These are phyloP conservation scores for Prunus persica DNA, from an alignment of 306 rosid species.

Conservation along the genomic window Prunus_persica_NCBIv2 NC_034013.1:8701501-8702000, in stretches of 20 bases:
- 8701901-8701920: constrained; percentile 33
- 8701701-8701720: constrained; percentile 30
- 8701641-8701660: constrained; percentile 73
- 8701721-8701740: constrained; percentile 25
- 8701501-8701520: constrained; percentile 33
- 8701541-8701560: constrained; percentile 33
- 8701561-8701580: constrained; percentile 56
- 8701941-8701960: constrained; percentile 37
- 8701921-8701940: constrained; percentile 22
- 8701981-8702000: constrained; percentile 31
- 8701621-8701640: constrained; percentile 99
- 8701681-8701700: constrained; percentile 54
- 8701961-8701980: constrained; percentile 28
- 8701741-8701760: constrained; percentile 18
- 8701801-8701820: constrained; percentile 39
- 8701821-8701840: constrained; percentile 34
- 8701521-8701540: constrained; percentile 30
- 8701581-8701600: constrained; percentile 53
- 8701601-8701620: constrained; percentile 62
- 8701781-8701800: constrained; percentile 28
- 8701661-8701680: constrained; percentile 45
- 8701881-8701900: constrained; percentile 31
- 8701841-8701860: constrained; percentile 29
- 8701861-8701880: constrained; percentile 24
- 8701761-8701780: constrained; percentile 31